phyloP scores from a whole-genome alignment of 2,329 filamentous ascomycete genomes.

The Alternaria gaisen region DNA sequence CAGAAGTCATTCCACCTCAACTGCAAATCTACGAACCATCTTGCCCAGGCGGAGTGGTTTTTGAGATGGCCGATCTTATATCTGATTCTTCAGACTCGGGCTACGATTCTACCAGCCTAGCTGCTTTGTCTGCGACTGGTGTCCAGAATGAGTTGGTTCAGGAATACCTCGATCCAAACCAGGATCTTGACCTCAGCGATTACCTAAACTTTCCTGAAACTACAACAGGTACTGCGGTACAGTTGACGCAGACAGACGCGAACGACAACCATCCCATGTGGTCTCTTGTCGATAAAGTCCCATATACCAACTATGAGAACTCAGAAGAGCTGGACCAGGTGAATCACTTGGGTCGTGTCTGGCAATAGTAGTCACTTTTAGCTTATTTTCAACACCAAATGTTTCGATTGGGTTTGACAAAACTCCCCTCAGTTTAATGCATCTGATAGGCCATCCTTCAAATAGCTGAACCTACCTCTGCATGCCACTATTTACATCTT shows the following conservation, averaged over 20 bases:
- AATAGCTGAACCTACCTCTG: too few species aligned
- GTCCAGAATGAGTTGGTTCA: neutral
- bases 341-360: neutral
- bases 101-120: slow-evolving; percentile 26
- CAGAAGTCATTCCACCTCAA: neutral
- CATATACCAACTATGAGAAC: neutral
- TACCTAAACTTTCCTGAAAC: neutral
- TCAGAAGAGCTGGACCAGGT: neutral
- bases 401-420: neutral
- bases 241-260: neutral
- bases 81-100: slow-evolving; percentile 32
- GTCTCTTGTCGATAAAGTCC: neutral
- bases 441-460: neutral
- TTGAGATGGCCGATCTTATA: neutral
- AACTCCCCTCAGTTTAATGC: neutral
- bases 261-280: neutral
- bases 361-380: neutral
- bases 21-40: neutral
- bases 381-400: neutral
- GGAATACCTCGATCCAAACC: neutral
- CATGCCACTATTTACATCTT: too few species aligned
- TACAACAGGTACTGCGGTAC: neutral
- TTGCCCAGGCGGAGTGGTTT: neutral
- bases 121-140: neutral
- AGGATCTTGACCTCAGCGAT: neutral